A percentile compares a stretch with the other conserved stretches of the same genome.
Evolutionary conservation across 805 yeast species (phyloP).

Genomic region (Saitoella complicata): DNA sequence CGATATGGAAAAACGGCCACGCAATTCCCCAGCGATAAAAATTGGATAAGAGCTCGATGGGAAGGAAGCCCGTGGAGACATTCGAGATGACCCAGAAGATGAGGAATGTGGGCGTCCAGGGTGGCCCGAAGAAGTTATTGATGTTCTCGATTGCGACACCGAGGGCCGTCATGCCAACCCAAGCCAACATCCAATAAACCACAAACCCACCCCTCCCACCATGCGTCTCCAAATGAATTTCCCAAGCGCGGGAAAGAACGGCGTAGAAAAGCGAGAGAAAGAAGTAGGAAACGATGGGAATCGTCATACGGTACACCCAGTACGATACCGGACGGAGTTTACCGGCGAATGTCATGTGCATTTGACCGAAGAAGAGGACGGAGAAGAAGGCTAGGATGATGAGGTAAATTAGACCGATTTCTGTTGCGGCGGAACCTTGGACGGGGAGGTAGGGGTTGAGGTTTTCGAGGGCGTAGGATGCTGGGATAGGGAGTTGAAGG

Average conservation of each 20-base stretch:
- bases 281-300: conserved; percentile 38
- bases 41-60: conserved; percentile 40
- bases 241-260: conserved; percentile 50
- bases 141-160: conserved; percentile 61
- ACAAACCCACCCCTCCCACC: conserved; percentile 60
- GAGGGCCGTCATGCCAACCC: conserved; percentile 54
- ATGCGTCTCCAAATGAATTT: conserved; percentile 38
- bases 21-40: conserved; percentile 52
- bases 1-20: conserved; percentile 51
- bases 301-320: conserved; percentile 34
- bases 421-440: conserved; percentile 42
- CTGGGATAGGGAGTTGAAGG: too few species aligned
- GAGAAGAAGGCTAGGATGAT: conserved; percentile 61
- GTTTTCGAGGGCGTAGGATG: too few species aligned
- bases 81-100: conserved; percentile 53
- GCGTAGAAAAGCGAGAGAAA: conserved; percentile 42
- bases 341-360: conserved; percentile 36
- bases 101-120: conserved; percentile 44
- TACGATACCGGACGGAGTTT: conserved; percentile 30
- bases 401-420: conserved; percentile 59
- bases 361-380: conserved; percentile 37
- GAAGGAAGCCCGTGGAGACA: conserved; percentile 51
- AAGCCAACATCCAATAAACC: conserved; percentile 56
- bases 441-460: too few species aligned
- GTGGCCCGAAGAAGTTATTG: conserved; percentile 34